phyloP scores from a whole-genome alignment of 2,329 filamentous ascomycete genomes.

The Cladorrhinum sp. region DNA sequence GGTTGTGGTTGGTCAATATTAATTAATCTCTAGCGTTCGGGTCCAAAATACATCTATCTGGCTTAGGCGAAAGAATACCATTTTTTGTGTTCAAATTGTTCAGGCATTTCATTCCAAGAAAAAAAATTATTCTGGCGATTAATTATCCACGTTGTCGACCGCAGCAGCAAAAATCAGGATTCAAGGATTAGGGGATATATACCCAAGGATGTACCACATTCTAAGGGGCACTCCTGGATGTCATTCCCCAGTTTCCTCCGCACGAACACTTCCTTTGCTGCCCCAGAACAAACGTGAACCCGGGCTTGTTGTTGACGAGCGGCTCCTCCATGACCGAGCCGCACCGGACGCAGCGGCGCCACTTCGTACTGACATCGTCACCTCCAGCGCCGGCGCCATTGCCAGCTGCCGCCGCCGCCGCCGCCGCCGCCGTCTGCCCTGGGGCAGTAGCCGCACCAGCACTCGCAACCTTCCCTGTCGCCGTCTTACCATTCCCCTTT shows the following conservation, averaged over 20 bases:
- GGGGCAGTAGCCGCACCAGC: not conserved
- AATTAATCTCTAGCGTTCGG: too few species aligned
- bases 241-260: slow-evolving; percentile 50
- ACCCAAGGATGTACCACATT: not conserved
- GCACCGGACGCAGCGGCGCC: slow-evolving; percentile 57
- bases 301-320: slow-evolving; percentile 42
- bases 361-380: slow-evolving; percentile 28
- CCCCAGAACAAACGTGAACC: slow-evolving; percentile 50
- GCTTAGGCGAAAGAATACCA: too few species aligned
- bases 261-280: slow-evolving; percentile 57
- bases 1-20: too few species aligned
- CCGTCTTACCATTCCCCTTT: not conserved
- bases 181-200: not conserved
- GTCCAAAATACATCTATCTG: too few species aligned
- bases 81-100: too few species aligned
- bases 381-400: slow-evolving; percentile 4
- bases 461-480: not conserved
- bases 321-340: slow-evolving; percentile 64
- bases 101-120: too few species aligned
- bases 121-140: too few species aligned
- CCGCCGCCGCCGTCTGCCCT: not conserved
- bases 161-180: not conserved
- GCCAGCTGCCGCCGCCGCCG: too few species aligned
- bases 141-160: too few species aligned
- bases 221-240: slow-evolving; percentile 30